Base-by-base conservation (phyloP, 805 yeast genomes). In the Vanderwaltozyma verrucispora region DNA sequence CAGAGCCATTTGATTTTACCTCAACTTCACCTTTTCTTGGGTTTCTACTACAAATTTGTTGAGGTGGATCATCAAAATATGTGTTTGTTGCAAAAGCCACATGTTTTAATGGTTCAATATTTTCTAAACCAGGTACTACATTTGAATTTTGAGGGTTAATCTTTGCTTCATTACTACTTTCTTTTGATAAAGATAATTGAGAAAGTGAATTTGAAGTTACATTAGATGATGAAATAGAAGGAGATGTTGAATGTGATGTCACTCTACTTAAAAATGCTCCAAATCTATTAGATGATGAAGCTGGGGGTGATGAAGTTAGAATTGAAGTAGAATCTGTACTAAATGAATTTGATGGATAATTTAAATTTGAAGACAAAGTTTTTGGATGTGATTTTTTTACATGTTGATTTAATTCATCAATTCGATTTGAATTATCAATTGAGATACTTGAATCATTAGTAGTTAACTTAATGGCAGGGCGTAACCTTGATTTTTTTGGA, bases 1-100 rank as follows among this genome's bases (percentile, higher is more conserved):
- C 65, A 1, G 66, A 58, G 0, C 83, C 84, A 47, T 67, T 69
- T n/a, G 70, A 60, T 35, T 69, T 50, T 1, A 76, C 64, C 46
- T 75, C 82, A 12, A 80, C 94, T 56, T 86, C 89, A 29, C 96
- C 96, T 53, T 73, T 72, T 46, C 86, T 64, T 13, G 95, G 95
- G 41, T 65, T 68, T 49, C 87, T 64, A 2, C 88, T 77, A 9
- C 94, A 94, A 33, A 85, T 85, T 50, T 85, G 94, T 51, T 85
- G 95, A 0, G 94, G 94, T 2, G 95, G 95, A 56, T 88, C 96
- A 43, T 72, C 71, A 26, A 71, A 73, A 50, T 85, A 77, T 13
- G 84, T 80, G 26, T 81, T 81, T 4, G 81, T 67, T 3, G 87
- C 85, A 62, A 88, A 88, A 0, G 80, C 69, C 5, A 86, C 94